These are phyloP conservation scores for Irpex rosettiformis DNA, from an alignment of 1,284 basidiomycete genomes.

Conservation along the genomic window DNA sequence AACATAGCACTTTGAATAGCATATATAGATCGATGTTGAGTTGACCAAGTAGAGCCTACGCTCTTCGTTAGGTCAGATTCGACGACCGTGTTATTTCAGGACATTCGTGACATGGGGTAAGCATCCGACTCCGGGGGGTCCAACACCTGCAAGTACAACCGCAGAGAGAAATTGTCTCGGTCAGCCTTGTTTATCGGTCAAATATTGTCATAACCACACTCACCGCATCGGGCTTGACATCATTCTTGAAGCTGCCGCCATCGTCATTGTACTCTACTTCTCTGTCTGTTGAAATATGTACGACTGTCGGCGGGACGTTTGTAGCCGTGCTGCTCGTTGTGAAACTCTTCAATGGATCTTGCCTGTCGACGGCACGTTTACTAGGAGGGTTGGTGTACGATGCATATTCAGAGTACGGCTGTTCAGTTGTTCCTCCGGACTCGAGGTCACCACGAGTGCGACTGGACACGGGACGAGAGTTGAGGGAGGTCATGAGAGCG, in stretches of 20 bases:
- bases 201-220: not conserved
- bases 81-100: not conserved
- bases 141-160: not conserved
- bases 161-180: too few relatives aligned
- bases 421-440: not conserved
- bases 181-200: not conserved
- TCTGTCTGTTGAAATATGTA: not conserved
- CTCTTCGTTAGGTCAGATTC: not conserved
- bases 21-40: too few relatives aligned
- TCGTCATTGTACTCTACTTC: not conserved
- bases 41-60: not conserved
- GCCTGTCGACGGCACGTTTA: not conserved
- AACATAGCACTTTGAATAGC: too few relatives aligned
- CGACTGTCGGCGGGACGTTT: not conserved
- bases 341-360: not conserved
- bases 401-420: not conserved
- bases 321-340: not conserved
- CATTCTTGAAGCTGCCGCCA: too few relatives aligned
- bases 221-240: not conserved
- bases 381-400: not conserved
- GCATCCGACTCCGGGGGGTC: not conserved
- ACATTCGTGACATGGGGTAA: not conserved
- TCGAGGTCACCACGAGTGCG: not conserved
- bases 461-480: not conserved
- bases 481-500: slow-evolving; percentile 24